These are phyloP conservation scores for Paracoccidioides lutzii DNA, from an alignment of 2,329 filamentous ascomycete genomes.

Conservation along the genomic window DNA sequence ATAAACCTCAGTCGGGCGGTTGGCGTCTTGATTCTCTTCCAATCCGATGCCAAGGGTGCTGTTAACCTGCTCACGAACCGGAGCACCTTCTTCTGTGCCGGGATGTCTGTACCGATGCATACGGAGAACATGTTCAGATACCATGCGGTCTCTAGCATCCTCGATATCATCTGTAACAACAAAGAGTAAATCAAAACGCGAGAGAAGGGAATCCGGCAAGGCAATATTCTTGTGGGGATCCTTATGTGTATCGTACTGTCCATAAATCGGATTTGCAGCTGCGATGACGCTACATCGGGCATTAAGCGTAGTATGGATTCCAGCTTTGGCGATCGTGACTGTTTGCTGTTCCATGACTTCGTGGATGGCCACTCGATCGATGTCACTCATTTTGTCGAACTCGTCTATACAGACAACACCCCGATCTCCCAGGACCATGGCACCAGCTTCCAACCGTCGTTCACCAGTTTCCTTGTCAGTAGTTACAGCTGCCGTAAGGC, in stretches of 20 bases:
- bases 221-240: constrained; percentile 98
- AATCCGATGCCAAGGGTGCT: constrained; percentile 81
- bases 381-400: constrained; percentile 99
- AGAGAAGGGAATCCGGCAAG: constrained; percentile 86
- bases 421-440: constrained; percentile 94
- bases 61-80: constrained; percentile 73
- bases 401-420: constrained; percentile 98
- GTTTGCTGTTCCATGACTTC: constrained; percentile 99
- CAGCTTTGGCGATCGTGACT: constrained; percentile 95
- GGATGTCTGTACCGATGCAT: constrained; percentile 94
- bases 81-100: constrained; percentile 85
- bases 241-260: constrained; percentile 96
- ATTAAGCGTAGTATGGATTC: constrained; percentile 94
- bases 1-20: constrained; percentile 73
- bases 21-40: constrained; percentile 58
- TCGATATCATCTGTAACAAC: constrained; percentile 98
- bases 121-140: constrained; percentile 91
- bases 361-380: constrained; percentile 95
- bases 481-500: constrained; percentile 92
- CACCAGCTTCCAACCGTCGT: constrained; percentile 84
- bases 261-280: constrained; percentile 93
- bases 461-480: constrained; percentile 96
- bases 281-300: constrained; percentile 93
- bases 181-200: constrained; percentile 96
- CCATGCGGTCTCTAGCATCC: constrained; percentile 74